phyloP scores from a whole-genome alignment of 129 eudicot genomes.

The Helichrysum umbraculigerum region DNA sequence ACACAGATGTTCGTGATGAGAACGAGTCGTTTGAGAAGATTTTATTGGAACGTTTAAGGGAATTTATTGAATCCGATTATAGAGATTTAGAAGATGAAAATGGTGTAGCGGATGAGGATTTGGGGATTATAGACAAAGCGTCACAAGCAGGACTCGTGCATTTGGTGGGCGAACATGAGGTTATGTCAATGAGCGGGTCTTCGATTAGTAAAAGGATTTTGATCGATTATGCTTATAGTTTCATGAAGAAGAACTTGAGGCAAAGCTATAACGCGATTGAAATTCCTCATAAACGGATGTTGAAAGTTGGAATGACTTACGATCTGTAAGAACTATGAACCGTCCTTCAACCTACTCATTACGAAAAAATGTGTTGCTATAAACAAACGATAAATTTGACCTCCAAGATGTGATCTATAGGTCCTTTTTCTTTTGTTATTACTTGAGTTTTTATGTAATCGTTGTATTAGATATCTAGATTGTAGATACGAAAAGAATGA shows the following conservation, averaged over 20 bases:
- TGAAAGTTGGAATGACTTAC: conserved; percentile 80
- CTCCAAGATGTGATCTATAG: too few relatives aligned
- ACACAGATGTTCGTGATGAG: conserved; percentile 57
- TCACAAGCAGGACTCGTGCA: conserved; percentile 57
- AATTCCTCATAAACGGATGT: conserved; percentile 68
- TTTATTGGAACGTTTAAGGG: conserved; percentile 52
- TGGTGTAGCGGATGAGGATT: conserved; percentile 9
- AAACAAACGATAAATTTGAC: too few relatives aligned
- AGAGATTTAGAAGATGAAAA: neutral
- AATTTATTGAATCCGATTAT: conserved; percentile 24
- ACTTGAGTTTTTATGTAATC: too few relatives aligned
- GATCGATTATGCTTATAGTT: conserved; percentile 69
- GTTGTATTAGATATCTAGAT: too few relatives aligned
- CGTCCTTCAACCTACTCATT: neutral
- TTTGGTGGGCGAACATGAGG: conserved; percentile 73
- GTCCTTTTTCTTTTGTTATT: too few relatives aligned
- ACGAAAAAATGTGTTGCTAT: too few relatives aligned
- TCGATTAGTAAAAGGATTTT: conserved; percentile 45
- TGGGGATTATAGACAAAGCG: conserved; percentile 50
- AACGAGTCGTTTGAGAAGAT: conserved; percentile 59
- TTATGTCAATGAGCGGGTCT: conserved; percentile 51
- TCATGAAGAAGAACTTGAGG: conserved; percentile 64
- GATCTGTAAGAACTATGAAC: conserved; percentile 46
- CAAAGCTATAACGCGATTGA: conserved; percentile 61
- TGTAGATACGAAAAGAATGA: too few relatives aligned